phyloP scores from a whole-genome alignment of 2,329 filamentous ascomycete genomes.

The Fusarium brevicatenulatum region DNA sequence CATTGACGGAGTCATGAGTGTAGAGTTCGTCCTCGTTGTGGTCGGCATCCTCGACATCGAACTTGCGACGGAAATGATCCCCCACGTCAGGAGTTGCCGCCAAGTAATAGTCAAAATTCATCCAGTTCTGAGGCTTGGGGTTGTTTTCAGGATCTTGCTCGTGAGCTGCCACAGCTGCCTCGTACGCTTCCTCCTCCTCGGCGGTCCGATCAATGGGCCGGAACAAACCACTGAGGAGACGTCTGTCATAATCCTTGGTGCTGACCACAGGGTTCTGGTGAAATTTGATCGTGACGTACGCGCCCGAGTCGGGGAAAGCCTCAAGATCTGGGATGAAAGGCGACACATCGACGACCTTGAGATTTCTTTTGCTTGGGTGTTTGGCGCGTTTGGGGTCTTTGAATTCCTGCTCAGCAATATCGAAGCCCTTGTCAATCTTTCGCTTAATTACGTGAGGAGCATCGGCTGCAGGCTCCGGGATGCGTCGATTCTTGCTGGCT shows the following conservation, averaged over 20 bases:
- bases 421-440: conserved; percentile 73
- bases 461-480: conserved; percentile 69
- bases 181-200: conserved; percentile 63
- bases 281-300: conserved; percentile 77
- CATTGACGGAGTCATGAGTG: conserved; percentile 58
- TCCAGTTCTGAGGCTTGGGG: conserved; percentile 65
- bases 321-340: conserved; percentile 73
- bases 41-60: conserved; percentile 66
- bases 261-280: conserved; percentile 70
- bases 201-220: conserved; percentile 67
- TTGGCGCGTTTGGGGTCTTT: conserved; percentile 64
- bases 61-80: conserved; percentile 67
- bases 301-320: conserved; percentile 75
- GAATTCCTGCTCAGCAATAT: conserved; percentile 62
- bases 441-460: conserved; percentile 73
- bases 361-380: conserved; percentile 67
- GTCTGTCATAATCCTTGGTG: conserved; percentile 64
- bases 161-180: conserved; percentile 62
- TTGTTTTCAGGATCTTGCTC: conserved; percentile 66
- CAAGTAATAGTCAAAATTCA: conserved; percentile 76
- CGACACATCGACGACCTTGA: conserved; percentile 68
- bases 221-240: conserved; percentile 70
- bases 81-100: conserved; percentile 59
- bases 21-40: conserved; percentile 66
- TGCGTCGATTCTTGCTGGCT: conserved; percentile 51